Evolutionary conservation across 495 filamentous ascomycete species (phyloP), one percentile per base, ranked within the genome.

Genomic region (Stereocaulon alpinum): DNA sequence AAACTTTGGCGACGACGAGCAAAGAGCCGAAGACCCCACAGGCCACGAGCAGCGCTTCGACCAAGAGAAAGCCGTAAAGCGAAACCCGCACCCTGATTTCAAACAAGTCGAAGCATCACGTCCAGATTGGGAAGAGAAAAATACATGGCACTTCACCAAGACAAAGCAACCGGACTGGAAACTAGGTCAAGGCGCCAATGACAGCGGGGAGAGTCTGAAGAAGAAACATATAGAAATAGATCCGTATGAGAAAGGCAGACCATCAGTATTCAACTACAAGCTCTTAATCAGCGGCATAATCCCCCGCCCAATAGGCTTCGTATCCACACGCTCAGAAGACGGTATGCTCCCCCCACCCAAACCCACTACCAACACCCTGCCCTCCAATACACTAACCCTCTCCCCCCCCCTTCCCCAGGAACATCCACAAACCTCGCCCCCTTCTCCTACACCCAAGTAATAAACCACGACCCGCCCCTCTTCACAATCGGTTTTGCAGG

Each of bases 381-480:
- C 4, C 9, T 15, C 45, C 24, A 24, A 43, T 27, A 40, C 42
- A 24, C 3, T 48, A 48, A 48, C 22, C 0, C 14, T 9, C 11
- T 5, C 44, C 3, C 10, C 82, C 4, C 27, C 20, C 12, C 7
- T 47, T 15, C 20, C 2, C 24, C 48, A 71, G 70, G 78, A 44
- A 72, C 49, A 27, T 75, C 76, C 61, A 77, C 76, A 4, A 97
- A 97, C 71, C 78, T 97, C 6, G 87, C 92, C 1, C 91, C 91
- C 0, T 95, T 91, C 75, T 85, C 80, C 62, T 96, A 93, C 74
- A 86, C 89, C 61, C 81, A 89, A 60, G 68, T 96, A 11, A 79
- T 96, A 63, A 84, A 84, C 66, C 89, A 94, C 68, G 92, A 96
- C 69, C 92, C 93, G 3, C 93, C 93, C 1, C 75, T 95, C 30